phyloP scores from a whole-genome alignment of 805 yeast species.

The Brettanomyces anomalus region DNA sequence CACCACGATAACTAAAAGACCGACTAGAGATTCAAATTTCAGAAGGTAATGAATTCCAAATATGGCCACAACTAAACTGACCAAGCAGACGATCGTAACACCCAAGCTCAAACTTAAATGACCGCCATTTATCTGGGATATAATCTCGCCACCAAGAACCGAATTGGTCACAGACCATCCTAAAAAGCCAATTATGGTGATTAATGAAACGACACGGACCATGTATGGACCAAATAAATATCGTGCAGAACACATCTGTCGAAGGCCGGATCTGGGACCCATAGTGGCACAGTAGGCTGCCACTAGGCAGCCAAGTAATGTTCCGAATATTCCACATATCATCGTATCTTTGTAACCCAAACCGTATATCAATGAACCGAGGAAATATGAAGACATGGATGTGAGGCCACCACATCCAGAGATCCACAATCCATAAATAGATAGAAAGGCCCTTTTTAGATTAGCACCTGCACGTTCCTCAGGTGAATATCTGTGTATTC shows the following conservation, averaged over 20 bases:
- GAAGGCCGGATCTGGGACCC: slow-evolving; percentile 87
- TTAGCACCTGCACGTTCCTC: slow-evolving; percentile 32
- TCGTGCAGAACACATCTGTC: slow-evolving; percentile 81
- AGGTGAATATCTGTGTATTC: slow-evolving; percentile 68
- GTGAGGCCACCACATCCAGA: slow-evolving; percentile 85
- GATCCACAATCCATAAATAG: slow-evolving; percentile 70
- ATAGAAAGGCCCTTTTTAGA: slow-evolving; percentile 15
- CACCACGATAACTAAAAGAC: slow-evolving; percentile 60
- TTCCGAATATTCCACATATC: slow-evolving; percentile 54
- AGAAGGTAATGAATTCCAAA: slow-evolving; percentile 72
- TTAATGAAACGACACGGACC: slow-evolving; percentile 65
- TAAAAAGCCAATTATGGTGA: slow-evolving; percentile 64
- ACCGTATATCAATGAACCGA: slow-evolving; percentile 66
- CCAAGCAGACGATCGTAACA: slow-evolving; percentile 56
- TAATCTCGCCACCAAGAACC: slow-evolving; percentile 81
- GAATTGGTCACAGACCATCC: slow-evolving; percentile 96
- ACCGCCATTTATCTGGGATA: slow-evolving; percentile 56
- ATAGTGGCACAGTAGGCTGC: slow-evolving; percentile 79
- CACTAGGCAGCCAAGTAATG: slow-evolving; percentile 58
- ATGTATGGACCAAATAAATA: slow-evolving; percentile 81
- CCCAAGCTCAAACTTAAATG: slow-evolving; percentile 67
- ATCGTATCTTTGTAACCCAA: slow-evolving; percentile 60
- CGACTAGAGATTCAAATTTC: slow-evolving; percentile 56
- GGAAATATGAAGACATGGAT: slow-evolving; percentile 75
- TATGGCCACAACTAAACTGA: slow-evolving; percentile 59